Evolutionary conservation across 768 basidiomycete species (phyloP), one percentile per base, ranked within the genome.

Genomic region (Boletus sp.): DNA sequence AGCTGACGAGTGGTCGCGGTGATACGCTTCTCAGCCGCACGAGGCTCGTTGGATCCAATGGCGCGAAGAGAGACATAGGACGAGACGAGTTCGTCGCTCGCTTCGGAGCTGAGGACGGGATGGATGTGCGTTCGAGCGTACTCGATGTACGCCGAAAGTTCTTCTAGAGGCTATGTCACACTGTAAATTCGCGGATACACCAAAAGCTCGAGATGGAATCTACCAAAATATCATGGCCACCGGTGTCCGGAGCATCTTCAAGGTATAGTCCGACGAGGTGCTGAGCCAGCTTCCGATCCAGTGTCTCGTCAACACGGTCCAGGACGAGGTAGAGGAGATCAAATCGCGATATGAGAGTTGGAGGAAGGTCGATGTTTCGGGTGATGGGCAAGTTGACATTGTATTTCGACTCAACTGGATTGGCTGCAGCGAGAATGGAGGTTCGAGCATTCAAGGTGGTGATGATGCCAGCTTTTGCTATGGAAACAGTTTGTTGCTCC

Each of bases 401-500:
- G 74, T 98, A 98, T 69, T 92, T 93, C 0, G 93, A 95, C 17
- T 91, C 93, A 27, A 98, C 90, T 1, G 97, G 97, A 68, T 99
- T 98, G 23, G 97, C 97, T 7, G 95, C 97, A 1, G 97, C 97
- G 10, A 99, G 79, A 60, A 99, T 94, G 0, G 96, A 98, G 0
- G 97, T 98, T n/a, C 97, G 81, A 0, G 97, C 97, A 64, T 99
- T 99, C 54, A 99, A 78, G 0, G 97, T 99, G 0, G 97, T 98
- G 66, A 98, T 98, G 61, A 99, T 99, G 10, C 97, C 97, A 0
- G 97, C 97, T 73, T 98, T 99, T 7, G 97, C 97, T 57, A 98
- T 96, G 5, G 95, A 98, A 19, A 98, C 96, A 1, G 96, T 98
- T 85, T 98, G 95, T 85, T 98, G 95, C 82, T 98, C 95, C 95